Percentiles rank a stretch among this genome's conserved stretches.
phyloP scores from a whole-genome alignment of 495 filamentous ascomycete species.

The Penicillium steckii region DNA sequence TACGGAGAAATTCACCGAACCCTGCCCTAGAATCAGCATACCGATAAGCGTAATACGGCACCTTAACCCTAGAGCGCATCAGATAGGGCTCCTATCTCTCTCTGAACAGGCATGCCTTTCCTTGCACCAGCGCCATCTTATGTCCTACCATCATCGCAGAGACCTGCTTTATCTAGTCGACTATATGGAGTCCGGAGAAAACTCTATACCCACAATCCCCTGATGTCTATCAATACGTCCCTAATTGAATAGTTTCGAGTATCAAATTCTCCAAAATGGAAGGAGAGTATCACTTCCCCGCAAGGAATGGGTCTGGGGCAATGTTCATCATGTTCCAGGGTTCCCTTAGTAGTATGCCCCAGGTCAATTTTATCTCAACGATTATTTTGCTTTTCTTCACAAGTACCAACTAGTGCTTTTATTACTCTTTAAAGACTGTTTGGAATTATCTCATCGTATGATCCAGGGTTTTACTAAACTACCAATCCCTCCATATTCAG shows the following conservation, averaged over 20 bases:
- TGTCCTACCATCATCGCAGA: neutral
- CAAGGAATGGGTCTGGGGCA: neutral
- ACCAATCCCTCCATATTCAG: neutral
- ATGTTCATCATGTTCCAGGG: neutral
- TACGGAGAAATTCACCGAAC: neutral
- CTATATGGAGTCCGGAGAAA: neutral
- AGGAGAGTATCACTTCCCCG: neutral
- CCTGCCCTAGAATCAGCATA: neutral
- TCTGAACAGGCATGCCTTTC: neutral
- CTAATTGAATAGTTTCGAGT: too few species aligned
- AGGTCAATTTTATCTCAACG: too few species aligned
- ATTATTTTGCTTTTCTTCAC: neutral
- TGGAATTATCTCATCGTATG: neutral
- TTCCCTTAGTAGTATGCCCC: neutral
- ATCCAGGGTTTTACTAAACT: neutral
- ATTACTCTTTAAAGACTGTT: too few species aligned
- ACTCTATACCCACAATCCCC: neutral
- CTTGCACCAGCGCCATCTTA: neutral
- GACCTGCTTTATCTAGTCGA: neutral
- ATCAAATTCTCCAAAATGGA: neutral
- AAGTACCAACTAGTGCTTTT: too few species aligned
- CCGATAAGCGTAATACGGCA: neutral
- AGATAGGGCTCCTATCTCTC: neutral
- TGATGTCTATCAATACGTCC: neutral
- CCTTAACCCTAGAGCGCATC: neutral